Evolutionary conservation across 2,329 filamentous ascomycete species (phyloP).

Genomic region (Diaporthe citri): DNA sequence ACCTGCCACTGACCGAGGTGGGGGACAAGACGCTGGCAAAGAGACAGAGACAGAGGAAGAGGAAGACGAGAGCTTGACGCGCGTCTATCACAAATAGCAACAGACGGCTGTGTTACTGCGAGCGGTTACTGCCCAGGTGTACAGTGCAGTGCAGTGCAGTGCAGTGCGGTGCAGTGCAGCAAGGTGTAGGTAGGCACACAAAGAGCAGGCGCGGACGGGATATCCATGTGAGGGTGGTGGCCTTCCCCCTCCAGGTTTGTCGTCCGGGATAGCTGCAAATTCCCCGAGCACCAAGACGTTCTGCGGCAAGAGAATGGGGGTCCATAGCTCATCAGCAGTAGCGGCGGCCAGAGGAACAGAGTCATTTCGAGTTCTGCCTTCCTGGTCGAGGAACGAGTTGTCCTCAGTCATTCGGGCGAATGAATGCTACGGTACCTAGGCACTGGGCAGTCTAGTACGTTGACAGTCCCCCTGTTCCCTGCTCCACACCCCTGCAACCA

Average conservation of each 20-base stretch:
- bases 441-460: background rate
- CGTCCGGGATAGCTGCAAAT: background rate
- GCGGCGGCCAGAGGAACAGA: background rate
- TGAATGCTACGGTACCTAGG: conserved; percentile 3
- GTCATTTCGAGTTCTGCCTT: background rate
- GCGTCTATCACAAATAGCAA: conserved; percentile 29
- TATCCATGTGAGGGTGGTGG: background rate
- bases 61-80: background rate
- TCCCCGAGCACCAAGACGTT: background rate
- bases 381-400: background rate
- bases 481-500: background rate
- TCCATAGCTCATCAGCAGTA: background rate
- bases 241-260: background rate
- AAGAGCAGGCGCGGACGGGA: background rate
- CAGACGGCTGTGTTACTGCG: conserved; percentile 14
- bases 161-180: too few species aligned
- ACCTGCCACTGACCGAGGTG: background rate
- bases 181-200: background rate
- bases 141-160: background rate
- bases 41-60: background rate
- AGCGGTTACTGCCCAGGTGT: background rate
- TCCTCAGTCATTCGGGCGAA: background rate
- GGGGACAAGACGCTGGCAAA: background rate
- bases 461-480: background rate
- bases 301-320: background rate